These are phyloP conservation scores for Pachysandra terminalis DNA, from an alignment of 164 flowering plant species.

Conservation along the genomic window DNA sequence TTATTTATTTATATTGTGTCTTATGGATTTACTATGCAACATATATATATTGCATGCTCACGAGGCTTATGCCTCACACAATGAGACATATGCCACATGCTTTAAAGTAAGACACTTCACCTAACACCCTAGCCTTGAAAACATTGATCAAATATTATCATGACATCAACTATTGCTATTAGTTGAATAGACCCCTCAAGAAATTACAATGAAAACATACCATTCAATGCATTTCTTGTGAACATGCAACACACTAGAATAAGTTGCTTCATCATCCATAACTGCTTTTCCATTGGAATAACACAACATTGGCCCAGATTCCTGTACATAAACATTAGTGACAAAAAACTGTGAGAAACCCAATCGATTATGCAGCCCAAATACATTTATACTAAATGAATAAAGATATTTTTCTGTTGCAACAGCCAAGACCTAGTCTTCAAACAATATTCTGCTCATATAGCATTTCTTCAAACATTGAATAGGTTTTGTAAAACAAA, in stretches of 20 bases:
- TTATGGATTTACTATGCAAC: too few species aligned
- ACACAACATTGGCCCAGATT: constrained; percentile 52
- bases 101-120: too few species aligned
- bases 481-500: not conserved
- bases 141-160: not conserved
- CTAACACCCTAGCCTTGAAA: too few species aligned
- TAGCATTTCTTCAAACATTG: too few species aligned
- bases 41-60: too few species aligned
- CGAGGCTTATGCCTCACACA: too few species aligned
- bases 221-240: constrained; percentile 63
- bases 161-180: not conserved
- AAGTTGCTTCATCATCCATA: constrained; percentile 26
- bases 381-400: not conserved
- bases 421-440: too few species aligned
- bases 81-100: too few species aligned
- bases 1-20: too few species aligned
- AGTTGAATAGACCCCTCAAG: not conserved
- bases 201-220: constrained; percentile 28
- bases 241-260: constrained; percentile 44
- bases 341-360: not conserved
- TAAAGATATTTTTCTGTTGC: not conserved
- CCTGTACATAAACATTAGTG: constrained; percentile 26
- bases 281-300: constrained; percentile 44
- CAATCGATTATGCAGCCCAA: not conserved
- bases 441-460: too few species aligned